A percentile compares a stretch with the other conserved stretches of the same genome.
These are phyloP conservation scores for Monosporascus sp. DNA, from an alignment of 2,329 filamentous ascomycete genomes.

Conservation along the genomic window DNA sequence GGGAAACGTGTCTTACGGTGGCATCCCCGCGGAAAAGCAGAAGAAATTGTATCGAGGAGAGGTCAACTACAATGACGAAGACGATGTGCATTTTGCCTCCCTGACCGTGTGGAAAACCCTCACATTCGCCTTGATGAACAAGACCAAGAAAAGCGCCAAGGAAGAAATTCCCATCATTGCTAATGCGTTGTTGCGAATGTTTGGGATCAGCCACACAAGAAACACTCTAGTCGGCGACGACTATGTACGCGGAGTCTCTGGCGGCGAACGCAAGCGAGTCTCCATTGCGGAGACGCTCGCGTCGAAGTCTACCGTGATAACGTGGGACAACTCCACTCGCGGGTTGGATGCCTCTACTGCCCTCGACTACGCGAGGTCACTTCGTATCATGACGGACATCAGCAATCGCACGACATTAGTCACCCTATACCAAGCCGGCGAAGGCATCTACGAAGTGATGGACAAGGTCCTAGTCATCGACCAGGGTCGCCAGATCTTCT, in stretches of 20 bases:
- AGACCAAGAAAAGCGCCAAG: slow-evolving; percentile 62
- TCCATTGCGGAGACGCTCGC: slow-evolving; percentile 73
- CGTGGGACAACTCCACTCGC: slow-evolving; percentile 76
- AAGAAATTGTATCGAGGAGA: slow-evolving; percentile 66
- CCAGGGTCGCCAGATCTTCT: slow-evolving; percentile 56
- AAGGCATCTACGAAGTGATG: slow-evolving; percentile 48
- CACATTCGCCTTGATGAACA: slow-evolving; percentile 68
- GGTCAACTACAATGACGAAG: slow-evolving; percentile 73
- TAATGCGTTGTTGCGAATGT: slow-evolving; percentile 67
- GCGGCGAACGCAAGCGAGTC: slow-evolving; percentile 76
- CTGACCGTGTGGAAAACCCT: slow-evolving; percentile 75
- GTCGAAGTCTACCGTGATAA: slow-evolving; percentile 66
- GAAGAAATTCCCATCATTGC: slow-evolving; percentile 63
- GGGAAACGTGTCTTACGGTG: slow-evolving; percentile 67
- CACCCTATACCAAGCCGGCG: slow-evolving; percentile 37
- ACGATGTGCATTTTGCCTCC: slow-evolving; percentile 68
- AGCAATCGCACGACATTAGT: slow-evolving; percentile 51
- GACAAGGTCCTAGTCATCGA: slow-evolving; percentile 79
- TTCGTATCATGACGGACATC: slow-evolving; percentile 70
- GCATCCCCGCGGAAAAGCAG: slow-evolving; percentile 62
- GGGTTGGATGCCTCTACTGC: slow-evolving; percentile 78
- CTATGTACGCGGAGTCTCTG: slow-evolving; percentile 65
- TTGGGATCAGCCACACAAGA: slow-evolving; percentile 70
- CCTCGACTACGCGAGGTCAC: slow-evolving; percentile 67
- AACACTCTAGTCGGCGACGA: slow-evolving; percentile 73